Percentiles rank a stretch among this genome's conserved stretches.
Evolutionary conservation across 2,329 filamentous ascomycete genomes (phyloP).

Genomic region (Ambrosiella xylebori): DNA sequence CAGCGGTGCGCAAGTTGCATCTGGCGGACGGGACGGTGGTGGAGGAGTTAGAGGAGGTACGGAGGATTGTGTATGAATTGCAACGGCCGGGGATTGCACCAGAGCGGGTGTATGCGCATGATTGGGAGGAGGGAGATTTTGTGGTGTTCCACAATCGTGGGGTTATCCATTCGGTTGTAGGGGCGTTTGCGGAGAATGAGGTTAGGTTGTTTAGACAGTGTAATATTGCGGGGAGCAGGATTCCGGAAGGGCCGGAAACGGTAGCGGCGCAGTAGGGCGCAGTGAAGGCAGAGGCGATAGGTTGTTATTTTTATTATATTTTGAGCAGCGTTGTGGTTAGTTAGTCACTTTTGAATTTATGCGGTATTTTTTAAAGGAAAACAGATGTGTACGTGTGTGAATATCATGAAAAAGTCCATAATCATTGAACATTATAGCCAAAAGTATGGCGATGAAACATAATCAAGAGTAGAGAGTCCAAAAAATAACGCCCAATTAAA

Average conservation of each 20-base stretch:
- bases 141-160: conserved; percentile 68
- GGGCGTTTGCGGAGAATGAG: conserved; percentile 56
- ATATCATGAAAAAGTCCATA: too few species aligned
- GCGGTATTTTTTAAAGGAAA: too few species aligned
- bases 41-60: conserved; percentile 48
- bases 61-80: conserved; percentile 49
- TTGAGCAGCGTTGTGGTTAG: too few species aligned
- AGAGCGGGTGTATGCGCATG: conserved; percentile 50
- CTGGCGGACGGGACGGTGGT: conserved; percentile 47
- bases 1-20: conserved; percentile 52
- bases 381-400: too few species aligned
- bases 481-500: too few species aligned
- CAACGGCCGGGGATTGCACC: conserved; percentile 59
- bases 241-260: conserved; percentile 31
- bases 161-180: conserved; percentile 57
- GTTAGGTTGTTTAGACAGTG: conserved; percentile 62
- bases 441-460: too few species aligned
- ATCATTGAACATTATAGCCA: too few species aligned
- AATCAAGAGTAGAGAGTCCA: too few species aligned
- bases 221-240: conserved; percentile 51
- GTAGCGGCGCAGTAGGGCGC: not conserved
- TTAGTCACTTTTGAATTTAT: too few species aligned
- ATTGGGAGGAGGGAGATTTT: conserved; percentile 61
- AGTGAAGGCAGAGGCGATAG: not conserved
- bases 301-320: too few species aligned